Base-by-base conservation (phyloP, 306 rosid genomes). In the Prunus persica region DNA sequence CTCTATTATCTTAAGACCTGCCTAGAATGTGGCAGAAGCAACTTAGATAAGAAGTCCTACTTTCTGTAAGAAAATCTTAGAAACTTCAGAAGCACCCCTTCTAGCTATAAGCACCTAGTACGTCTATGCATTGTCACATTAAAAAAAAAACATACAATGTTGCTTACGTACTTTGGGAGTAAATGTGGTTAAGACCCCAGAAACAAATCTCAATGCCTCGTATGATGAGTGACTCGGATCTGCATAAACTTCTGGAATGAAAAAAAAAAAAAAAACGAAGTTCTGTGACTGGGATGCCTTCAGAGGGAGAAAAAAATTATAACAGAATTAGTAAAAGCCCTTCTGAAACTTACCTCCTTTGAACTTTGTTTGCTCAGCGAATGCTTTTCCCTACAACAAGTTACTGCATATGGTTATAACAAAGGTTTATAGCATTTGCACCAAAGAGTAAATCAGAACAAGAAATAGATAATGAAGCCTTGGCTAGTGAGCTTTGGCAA, bases 221-320 rank as follows among this genome's bases (percentile, higher is more conserved):
- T 91, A 94, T 11, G 97, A 94, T 0, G 95, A 84, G 81, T 91
- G 97, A 58, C 70, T 73, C 28, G 93, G 95, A 78, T 94, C 95
- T 13, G 96, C 97, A 81, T 94, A 91, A 58, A 92, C 92, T 86
- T 94, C 96, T 94, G 84, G 49, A 90, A 86, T 64, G 34, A 32
- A 75, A 71, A 67, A 54, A 27, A 22, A 24, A 22, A 22, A 24
- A 24, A 24, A 16, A 73, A 62, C 67, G 83, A 46, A 80, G n/a
- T 58, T 65, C 69, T 43, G 79, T 75, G 72, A 67, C 19, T 34
- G 54, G 7, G 8, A 12, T 56, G 46, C 55, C 46, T 19, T 41
- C 0, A 11, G 24, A 55, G 12, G 41, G 8, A 16, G 38, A 10
- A 54, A 30, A n/a, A 30, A n/a, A 12, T 11, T n/a, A 30, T 32